Conservation (phyloP, 441 rosid species). For the Populus tomentosa region DNA sequence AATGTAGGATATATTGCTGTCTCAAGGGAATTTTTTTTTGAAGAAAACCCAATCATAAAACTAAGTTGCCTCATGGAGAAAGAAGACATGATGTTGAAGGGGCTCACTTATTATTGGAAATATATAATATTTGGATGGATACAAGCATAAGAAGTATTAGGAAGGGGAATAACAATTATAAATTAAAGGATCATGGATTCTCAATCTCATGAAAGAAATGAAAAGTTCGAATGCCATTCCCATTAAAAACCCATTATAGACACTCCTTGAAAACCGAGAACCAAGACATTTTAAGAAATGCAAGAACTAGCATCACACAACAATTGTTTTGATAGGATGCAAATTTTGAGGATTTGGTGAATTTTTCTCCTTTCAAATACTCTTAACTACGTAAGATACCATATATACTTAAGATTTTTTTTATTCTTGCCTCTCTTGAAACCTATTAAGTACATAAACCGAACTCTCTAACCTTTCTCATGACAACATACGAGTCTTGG, state of each 20-base stretch:
- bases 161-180: neutral
- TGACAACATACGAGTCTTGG: neutral
- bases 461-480: neutral
- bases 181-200: neutral
- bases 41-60: neutral
- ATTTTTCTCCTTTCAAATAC: neutral
- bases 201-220: neutral
- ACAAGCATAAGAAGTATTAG: neutral
- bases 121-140: neutral
- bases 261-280: neutral
- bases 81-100: neutral
- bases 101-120: neutral
- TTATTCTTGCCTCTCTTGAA: neutral
- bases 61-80: neutral
- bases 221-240: neutral
- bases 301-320: neutral
- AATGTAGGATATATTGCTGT: neutral
- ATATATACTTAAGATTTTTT: too few species aligned
- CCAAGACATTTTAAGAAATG: neutral
- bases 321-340: neutral
- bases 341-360: neutral
- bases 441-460: neutral
- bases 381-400: neutral
- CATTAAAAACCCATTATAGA: neutral
- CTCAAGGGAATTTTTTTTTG: neutral